Evolutionary conservation across 495 filamentous ascomycete species (phyloP).

Genomic region (Chaetomium cochliodes): DNA sequence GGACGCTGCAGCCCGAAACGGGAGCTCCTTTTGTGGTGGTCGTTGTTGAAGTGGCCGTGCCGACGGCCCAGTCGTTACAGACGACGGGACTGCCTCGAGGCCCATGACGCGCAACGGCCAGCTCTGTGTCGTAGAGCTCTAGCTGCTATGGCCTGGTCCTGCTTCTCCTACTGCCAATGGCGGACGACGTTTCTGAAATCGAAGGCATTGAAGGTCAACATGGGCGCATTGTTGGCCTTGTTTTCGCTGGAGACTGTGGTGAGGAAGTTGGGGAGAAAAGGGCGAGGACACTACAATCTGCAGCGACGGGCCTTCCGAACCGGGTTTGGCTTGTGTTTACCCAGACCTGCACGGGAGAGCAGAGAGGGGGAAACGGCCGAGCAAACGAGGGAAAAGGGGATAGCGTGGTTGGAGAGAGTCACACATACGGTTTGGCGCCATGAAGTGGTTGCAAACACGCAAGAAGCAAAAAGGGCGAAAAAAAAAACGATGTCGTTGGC

Average conservation of each 20-base stretch:
- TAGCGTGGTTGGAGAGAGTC: neutral
- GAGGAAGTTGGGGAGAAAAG: slow-evolving; percentile 2
- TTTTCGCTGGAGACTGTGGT: slow-evolving; percentile 8
- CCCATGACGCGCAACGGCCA: slow-evolving; percentile 21
- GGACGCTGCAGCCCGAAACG: slow-evolving; percentile 15
- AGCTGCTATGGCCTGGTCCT: slow-evolving; percentile 27
- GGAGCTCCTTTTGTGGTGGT: slow-evolving; percentile 17
- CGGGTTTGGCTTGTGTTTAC: slow-evolving; percentile 10
- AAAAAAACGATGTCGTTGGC: neutral
- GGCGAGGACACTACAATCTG: neutral
- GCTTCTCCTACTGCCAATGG: slow-evolving; percentile 26
- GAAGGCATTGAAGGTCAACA: slow-evolving; percentile 34
- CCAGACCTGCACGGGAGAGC: slow-evolving; percentile 1
- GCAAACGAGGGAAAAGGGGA: slow-evolving; percentile 1
- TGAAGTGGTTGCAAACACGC: slow-evolving; percentile 2
- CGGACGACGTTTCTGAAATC: slow-evolving; percentile 23
- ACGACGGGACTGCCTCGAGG: slow-evolving; percentile 27
- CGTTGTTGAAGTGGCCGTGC: slow-evolving; percentile 29
- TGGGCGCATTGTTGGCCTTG: neutral
- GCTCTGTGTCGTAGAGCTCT: slow-evolving; percentile 16
- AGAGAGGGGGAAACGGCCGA: slow-evolving; percentile 6
- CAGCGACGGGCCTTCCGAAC: neutral
- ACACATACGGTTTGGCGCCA: slow-evolving; percentile 9
- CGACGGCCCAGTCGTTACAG: slow-evolving; percentile 26
- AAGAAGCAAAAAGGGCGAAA: slow-evolving; percentile 11